Conservation (phyloP, 805 yeast genomes). For the Debaryomyces tyrocola region DNA sequence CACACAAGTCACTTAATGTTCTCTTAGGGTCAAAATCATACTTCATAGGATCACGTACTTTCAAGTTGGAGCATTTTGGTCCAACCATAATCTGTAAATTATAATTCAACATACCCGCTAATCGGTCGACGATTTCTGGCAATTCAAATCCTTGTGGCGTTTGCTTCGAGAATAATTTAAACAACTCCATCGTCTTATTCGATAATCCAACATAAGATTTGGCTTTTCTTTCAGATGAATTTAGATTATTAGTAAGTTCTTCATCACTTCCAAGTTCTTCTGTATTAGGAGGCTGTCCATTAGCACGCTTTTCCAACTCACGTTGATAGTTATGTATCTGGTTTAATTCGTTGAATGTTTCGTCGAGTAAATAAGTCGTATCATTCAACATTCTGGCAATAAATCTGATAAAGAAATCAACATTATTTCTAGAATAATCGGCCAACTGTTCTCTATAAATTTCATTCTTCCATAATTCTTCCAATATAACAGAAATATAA, state of each 20-base stretch:
- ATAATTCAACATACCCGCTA: slow-evolving; percentile 95
- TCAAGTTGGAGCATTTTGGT: slow-evolving; percentile 85
- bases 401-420: slow-evolving; percentile 85
- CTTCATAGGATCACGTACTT: slow-evolving; percentile 79
- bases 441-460: slow-evolving; percentile 68
- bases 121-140: slow-evolving; percentile 87
- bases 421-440: slow-evolving; percentile 62
- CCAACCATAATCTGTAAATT: slow-evolving; percentile 93
- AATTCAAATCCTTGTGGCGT: slow-evolving; percentile 84
- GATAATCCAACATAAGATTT: slow-evolving; percentile 79
- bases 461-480: slow-evolving; percentile 77
- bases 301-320: slow-evolving; percentile 55
- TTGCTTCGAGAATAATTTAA: slow-evolving; percentile 79
- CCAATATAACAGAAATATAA: slow-evolving; percentile 79
- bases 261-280: slow-evolving; percentile 54
- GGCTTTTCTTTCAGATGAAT: slow-evolving; percentile 72
- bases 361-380: slow-evolving; percentile 88
- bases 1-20: slow-evolving; percentile 65
- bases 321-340: slow-evolving; percentile 75
- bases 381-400: slow-evolving; percentile 95
- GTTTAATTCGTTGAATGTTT: slow-evolving; percentile 75
- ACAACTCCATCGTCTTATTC: slow-evolving; percentile 76
- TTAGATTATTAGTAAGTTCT: slow-evolving; percentile 58
- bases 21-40: slow-evolving; percentile 81
- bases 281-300: slow-evolving; percentile 28